These are phyloP conservation scores for Globisporangium irregulare DNA, from an alignment of 352 stramenopile species.

Conservation along the genomic window DNA sequence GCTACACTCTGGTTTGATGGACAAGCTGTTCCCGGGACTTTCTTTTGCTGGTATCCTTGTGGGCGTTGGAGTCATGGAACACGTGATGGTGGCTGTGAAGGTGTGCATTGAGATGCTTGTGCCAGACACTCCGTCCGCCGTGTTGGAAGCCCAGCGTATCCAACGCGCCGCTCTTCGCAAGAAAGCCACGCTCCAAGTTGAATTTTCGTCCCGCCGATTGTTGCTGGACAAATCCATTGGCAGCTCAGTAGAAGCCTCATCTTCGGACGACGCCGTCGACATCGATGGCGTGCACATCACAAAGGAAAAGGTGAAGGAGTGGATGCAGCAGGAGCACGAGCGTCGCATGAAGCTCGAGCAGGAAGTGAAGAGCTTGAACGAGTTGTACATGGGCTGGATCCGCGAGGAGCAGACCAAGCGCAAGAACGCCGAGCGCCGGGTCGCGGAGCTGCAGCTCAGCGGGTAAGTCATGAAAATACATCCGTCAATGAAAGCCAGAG, in stretches of 20 bases:
- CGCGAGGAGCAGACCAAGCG: conserved; percentile 76
- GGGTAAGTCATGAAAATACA: conserved; percentile 7
- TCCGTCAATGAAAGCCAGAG: conserved; percentile 8
- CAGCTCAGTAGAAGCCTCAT: conserved; percentile 2
- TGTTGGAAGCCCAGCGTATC: conserved; percentile 67
- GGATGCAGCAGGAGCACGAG: conserved; percentile 69
- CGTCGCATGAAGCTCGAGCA: conserved; percentile 69
- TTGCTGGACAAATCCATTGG: conserved; percentile 14
- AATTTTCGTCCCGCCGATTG: conserved; percentile 57
- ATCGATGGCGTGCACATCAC: conserved; percentile 28
- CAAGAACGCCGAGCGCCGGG: conserved; percentile 57
- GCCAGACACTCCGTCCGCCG: conserved; percentile 55
- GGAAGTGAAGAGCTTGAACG: conserved; percentile 77
- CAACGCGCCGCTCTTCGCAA: conserved; percentile 62
- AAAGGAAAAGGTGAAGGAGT: conserved; percentile 60
- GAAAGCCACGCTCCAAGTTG: conserved; percentile 68
- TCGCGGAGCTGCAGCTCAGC: conserved; percentile 41
- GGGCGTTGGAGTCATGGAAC: conserved; percentile 60
- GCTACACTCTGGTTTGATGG: conserved; percentile 84
- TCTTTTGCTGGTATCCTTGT: conserved; percentile 60
- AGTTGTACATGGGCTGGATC: conserved; percentile 85
- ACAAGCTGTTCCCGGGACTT: conserved; percentile 62
- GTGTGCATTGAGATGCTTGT: conserved; percentile 81
- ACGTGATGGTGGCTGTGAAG: conserved; percentile 77
- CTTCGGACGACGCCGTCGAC: conserved; percentile 16